Evolutionary conservation across 2,329 filamentous ascomycete species (phyloP), one percentile per base, ranked within the genome.

Genomic region (Hawksworthiomyces lignivorus): DNA sequence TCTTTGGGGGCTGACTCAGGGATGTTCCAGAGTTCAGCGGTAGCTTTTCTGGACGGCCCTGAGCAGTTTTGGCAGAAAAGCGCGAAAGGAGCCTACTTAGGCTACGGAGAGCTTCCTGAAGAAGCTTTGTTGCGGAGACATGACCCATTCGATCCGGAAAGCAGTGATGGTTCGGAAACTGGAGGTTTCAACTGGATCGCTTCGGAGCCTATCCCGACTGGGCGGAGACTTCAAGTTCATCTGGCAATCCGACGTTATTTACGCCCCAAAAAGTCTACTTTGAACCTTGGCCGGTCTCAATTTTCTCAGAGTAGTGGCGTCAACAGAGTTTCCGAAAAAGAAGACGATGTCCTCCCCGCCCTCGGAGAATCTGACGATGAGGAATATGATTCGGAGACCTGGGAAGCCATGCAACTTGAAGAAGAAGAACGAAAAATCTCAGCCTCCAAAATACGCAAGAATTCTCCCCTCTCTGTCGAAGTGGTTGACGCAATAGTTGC

Each of bases 371-470:
- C 77, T 3, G 63, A 62, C 24, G 61, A 70, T 33, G 68, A 65
- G 10, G 67, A 52, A 15, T 60, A 62, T 40, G 60, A 63, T 38
- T 50, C 53, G 0, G 53, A 58, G 17, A 60, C 59, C 1, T 56
- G 50, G 64, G 62, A 61, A 32, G 81, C 85, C 52, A 81, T 84
- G 9, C 69, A 80, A 34, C 62, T 72, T 22, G 77, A 82, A 46
- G 60, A 63, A 30, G 61, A 64, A 39, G 62, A 66, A 37, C 48
- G 52, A 43, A 10, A 51, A 44, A 45, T 54, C 39, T 19, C 49
- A 30, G 19, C 52, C 28, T 44, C 52, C n/a, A n/a, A n/a, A n/a
- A n/a, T n/a, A 15, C 49, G 49, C 33, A 57, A 48, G 50, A 48
- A 31, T n/a, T 49, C 47, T 12, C 58, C 80, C 11, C 36, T 49